Conservation (phyloP, 2,329 filamentous ascomycete species). For the Aspergillus hiratsukae region DNA sequence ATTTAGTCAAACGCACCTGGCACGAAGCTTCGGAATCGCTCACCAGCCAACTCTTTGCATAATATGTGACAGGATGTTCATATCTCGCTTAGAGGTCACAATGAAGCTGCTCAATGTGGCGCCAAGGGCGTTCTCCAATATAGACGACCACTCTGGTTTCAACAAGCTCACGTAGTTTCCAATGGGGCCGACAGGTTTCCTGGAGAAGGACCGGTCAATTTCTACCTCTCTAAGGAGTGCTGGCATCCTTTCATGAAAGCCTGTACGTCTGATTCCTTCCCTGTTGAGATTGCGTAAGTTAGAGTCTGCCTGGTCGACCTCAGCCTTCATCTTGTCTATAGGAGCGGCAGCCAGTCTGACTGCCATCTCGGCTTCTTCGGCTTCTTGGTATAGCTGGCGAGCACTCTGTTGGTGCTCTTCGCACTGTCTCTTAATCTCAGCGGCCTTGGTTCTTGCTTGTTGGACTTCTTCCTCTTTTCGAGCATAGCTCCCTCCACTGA, state of each 20-base stretch:
- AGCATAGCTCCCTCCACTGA: slow-evolving; percentile 65
- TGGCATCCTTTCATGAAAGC: slow-evolving; percentile 61
- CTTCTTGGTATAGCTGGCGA: slow-evolving; percentile 31
- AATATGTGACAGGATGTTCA: slow-evolving; percentile 60
- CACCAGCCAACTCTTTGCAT: slow-evolving; percentile 58
- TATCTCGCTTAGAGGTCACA: slow-evolving; percentile 72
- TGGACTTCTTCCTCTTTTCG: slow-evolving; percentile 58
- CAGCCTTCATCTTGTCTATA: slow-evolving; percentile 46
- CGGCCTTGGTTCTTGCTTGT: slow-evolving; percentile 50
- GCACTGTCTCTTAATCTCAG: slow-evolving; percentile 42
- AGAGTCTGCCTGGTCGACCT: slow-evolving; percentile 51
- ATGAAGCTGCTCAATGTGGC: slow-evolving; percentile 69
- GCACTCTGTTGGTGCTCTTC: slow-evolving; percentile 38
- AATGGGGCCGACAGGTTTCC: slow-evolving; percentile 76
- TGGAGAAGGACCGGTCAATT: slow-evolving; percentile 62
- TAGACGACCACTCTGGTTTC: slow-evolving; percentile 75
- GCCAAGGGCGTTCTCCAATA: slow-evolving; percentile 77
- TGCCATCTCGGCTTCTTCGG: slow-evolving; percentile 32
- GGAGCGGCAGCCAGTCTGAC: slow-evolving; percentile 19
- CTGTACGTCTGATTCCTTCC: slow-evolving; percentile 58
- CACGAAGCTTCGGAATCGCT: slow-evolving; percentile 13
- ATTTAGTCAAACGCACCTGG: slow-evolving; percentile 10
- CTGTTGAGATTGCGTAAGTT: slow-evolving; percentile 51
- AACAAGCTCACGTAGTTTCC: slow-evolving; percentile 71
- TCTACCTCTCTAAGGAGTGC: slow-evolving; percentile 65